Evolutionary conservation across 2,329 filamentous ascomycete species (phyloP).

Genomic region (Erysiphe pulchra): DNA sequence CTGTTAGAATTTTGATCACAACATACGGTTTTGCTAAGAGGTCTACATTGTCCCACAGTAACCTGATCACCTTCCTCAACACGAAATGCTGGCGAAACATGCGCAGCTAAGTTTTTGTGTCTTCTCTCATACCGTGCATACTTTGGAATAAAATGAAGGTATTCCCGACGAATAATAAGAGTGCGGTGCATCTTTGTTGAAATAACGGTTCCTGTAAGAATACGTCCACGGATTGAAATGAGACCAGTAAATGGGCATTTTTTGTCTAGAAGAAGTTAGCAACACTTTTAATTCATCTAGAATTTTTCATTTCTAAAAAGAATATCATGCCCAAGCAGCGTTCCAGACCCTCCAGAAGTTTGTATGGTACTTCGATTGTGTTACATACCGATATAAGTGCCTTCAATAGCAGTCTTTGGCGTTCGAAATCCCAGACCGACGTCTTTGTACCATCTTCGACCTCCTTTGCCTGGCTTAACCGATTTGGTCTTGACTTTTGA

Average conservation of each 20-base stretch:
- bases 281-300: not conserved
- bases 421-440: slow-evolving; percentile 98
- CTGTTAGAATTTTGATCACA: not conserved
- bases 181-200: slow-evolving; percentile 99
- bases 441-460: slow-evolving; percentile 98
- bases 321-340: too few species aligned
- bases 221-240: slow-evolving; percentile 99
- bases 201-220: slow-evolving; percentile 95
- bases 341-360: not conserved
- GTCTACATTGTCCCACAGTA: slow-evolving; percentile 97
- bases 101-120: slow-evolving; percentile 98
- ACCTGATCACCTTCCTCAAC: slow-evolving; percentile 98
- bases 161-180: slow-evolving; percentile 96
- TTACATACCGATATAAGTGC: slow-evolving; percentile 89
- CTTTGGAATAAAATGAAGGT: slow-evolving; percentile 99
- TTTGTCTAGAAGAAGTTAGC: slow-evolving; percentile 46
- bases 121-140: slow-evolving; percentile 99
- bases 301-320: not conserved
- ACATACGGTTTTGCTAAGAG: slow-evolving; percentile 97
- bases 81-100: slow-evolving; percentile 99
- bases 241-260: slow-evolving; percentile 99
- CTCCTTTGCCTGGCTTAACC: slow-evolving; percentile 63
- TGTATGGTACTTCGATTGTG: not conserved
- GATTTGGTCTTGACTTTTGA: slow-evolving; percentile 75
- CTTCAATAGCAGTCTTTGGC: slow-evolving; percentile 96